Conservation (phyloP, 129 eudicot species). For the Solidago caesia region DNA sequence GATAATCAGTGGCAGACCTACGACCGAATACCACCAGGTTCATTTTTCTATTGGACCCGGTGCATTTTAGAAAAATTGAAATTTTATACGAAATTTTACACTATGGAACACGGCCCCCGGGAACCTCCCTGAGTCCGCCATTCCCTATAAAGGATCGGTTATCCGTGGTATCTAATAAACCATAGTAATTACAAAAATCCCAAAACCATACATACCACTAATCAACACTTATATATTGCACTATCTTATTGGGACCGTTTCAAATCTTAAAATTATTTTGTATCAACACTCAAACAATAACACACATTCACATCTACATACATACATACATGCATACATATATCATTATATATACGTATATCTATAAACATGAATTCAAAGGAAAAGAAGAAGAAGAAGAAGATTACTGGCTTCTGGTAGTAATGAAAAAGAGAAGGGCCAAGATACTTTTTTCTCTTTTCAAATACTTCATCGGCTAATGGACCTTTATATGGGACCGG, state of each 20-base stretch:
- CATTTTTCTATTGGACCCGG: too few species aligned
- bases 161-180: neutral
- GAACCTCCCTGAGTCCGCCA: too few species aligned
- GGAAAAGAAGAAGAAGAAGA: neutral
- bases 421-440: constrained; percentile 92
- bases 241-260: neutral
- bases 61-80: too few species aligned
- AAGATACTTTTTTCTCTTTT: constrained; percentile 74
- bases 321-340: neutral
- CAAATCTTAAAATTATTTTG: neutral
- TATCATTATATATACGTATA: neutral
- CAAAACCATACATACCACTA: neutral
- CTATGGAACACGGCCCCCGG: too few species aligned
- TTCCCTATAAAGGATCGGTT: too few species aligned
- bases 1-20: too few species aligned
- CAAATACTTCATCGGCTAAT: constrained; percentile 63
- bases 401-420: constrained; percentile 85
- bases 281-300: neutral
- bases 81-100: too few species aligned
- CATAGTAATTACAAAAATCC: neutral
- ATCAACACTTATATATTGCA: constrained; percentile 13
- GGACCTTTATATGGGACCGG: constrained; percentile 92
- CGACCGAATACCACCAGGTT: too few species aligned
- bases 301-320: neutral
- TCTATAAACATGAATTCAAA: too few species aligned